Percentiles rank a stretch among this genome's conserved stretches.
These are phyloP conservation scores for Ceriops decandra DNA, from an alignment of 345 rosid species.

Conservation along the genomic window DNA sequence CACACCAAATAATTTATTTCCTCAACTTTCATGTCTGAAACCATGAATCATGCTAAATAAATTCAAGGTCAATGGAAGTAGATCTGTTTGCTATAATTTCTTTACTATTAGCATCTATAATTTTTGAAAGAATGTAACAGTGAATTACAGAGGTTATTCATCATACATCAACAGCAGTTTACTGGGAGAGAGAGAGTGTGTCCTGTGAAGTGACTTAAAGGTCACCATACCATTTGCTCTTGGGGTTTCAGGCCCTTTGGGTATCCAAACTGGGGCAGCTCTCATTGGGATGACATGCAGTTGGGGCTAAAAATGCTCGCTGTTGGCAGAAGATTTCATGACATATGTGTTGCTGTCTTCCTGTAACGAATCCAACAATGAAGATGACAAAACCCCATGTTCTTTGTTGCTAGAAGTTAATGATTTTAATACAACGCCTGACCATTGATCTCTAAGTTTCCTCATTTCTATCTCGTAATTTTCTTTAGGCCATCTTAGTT, in stretches of 20 bases:
- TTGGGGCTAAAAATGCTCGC: constrained; percentile 18
- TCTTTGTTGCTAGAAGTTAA: too few relatives aligned
- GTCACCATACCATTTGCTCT: constrained; percentile 15
- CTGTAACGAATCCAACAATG: constrained; percentile 9
- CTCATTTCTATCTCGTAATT: too few relatives aligned
- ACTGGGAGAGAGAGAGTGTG: constrained; percentile 57
- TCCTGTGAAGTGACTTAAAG: constrained; percentile 47
- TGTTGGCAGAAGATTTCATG: constrained; percentile 8
- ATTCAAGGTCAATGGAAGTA: not conserved
- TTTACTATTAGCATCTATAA: constrained; percentile 20
- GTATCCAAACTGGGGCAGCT: constrained; percentile 33
- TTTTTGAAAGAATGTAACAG: constrained; percentile 32
- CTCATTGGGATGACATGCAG: constrained; percentile 12
- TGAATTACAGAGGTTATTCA: constrained; percentile 19
- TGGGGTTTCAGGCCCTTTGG: constrained; percentile 29
- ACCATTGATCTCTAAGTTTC: too few relatives aligned
- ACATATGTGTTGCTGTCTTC: constrained; percentile 18
- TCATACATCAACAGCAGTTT: constrained; percentile 46
- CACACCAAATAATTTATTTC: constrained; percentile 1
- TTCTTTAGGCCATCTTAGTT: too few relatives aligned
- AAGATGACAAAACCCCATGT: constrained; percentile 1
- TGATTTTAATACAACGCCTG: too few relatives aligned
- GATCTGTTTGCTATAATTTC: constrained; percentile 18
- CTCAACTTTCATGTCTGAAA: not conserved
- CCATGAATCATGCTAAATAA: not conserved